phyloP scores from a whole-genome alignment of 495 filamentous ascomycete species.

The Penicillium subrubescens region DNA sequence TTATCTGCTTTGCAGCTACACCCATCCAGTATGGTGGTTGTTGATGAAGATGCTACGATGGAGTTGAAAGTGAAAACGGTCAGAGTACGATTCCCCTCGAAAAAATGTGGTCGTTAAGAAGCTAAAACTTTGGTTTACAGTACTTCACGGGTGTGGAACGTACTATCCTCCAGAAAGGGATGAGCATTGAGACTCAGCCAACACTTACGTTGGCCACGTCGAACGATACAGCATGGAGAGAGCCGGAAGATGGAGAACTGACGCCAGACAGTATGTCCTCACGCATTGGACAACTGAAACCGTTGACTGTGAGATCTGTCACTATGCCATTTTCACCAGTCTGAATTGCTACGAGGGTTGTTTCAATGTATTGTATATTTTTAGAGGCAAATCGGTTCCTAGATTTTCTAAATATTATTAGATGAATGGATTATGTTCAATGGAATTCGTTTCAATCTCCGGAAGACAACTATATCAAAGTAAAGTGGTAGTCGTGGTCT shows the following conservation, averaged over 20 bases:
- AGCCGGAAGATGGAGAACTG: constrained; percentile 1
- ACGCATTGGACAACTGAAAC: background rate
- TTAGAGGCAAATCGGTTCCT: background rate
- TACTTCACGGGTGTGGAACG: constrained; percentile 1
- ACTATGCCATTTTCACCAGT: constrained; percentile 3
- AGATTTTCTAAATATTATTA: background rate
- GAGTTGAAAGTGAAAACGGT: constrained; percentile 1
- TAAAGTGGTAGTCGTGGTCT: background rate
- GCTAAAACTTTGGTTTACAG: background rate
- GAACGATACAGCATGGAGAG: background rate
- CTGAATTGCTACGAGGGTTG: background rate
- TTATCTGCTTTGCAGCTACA: background rate
- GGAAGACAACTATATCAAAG: background rate
- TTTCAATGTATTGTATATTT: background rate
- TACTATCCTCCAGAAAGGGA: background rate
- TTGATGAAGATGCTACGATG: constrained; percentile 2
- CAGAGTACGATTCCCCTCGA: background rate
- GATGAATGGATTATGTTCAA: too few relatives aligned
- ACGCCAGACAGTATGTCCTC: constrained; percentile 1
- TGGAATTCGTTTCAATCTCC: too few relatives aligned
- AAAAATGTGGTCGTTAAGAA: background rate
- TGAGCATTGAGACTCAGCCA: background rate
- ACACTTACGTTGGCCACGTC: background rate
- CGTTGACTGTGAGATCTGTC: background rate
- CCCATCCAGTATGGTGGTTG: constrained; percentile 1